Evolutionary conservation across 225 moss, liverwort and hornwort species (phyloP).

Genomic region (Antitrichia curtipendula): DNA sequence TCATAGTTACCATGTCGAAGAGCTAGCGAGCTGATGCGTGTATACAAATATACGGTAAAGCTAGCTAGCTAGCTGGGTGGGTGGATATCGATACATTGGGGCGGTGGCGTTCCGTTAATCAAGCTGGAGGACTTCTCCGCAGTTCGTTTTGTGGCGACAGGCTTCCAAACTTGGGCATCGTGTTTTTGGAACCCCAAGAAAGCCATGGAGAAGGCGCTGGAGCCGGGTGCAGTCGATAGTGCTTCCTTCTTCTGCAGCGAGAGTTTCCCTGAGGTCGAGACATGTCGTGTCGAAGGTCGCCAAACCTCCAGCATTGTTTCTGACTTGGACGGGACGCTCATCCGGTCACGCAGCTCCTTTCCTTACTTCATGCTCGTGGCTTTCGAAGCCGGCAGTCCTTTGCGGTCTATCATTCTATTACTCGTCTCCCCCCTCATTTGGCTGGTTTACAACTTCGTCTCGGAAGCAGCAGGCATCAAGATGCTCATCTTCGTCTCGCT

Average conservation of each 20-base stretch:
- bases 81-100: too few relatives aligned
- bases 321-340: constrained; percentile 60
- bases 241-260: constrained; percentile 3
- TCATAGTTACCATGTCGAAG: not conserved
- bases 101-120: not conserved
- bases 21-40: not conserved
- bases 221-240: not conserved
- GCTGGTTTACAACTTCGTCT: constrained; percentile 47
- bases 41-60: too few relatives aligned
- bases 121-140: constrained; percentile 44
- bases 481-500: constrained; percentile 62
- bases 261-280: constrained; percentile 1
- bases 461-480: constrained; percentile 51
- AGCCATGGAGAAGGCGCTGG: constrained; percentile 21
- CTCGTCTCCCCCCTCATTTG: constrained; percentile 44
- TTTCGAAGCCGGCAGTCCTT: constrained; percentile 65
- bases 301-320: constrained; percentile 29
- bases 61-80: too few relatives aligned
- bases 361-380: constrained; percentile 80
- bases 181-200: not conserved
- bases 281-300: constrained; percentile 18
- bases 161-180: constrained; percentile 7
- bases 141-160: constrained; percentile 15
- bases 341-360: constrained; percentile 56
- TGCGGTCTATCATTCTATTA: constrained; percentile 41